These are phyloP conservation scores for Hura crepitans DNA, from an alignment of 441 rosid species.

Conservation along the genomic window DNA sequence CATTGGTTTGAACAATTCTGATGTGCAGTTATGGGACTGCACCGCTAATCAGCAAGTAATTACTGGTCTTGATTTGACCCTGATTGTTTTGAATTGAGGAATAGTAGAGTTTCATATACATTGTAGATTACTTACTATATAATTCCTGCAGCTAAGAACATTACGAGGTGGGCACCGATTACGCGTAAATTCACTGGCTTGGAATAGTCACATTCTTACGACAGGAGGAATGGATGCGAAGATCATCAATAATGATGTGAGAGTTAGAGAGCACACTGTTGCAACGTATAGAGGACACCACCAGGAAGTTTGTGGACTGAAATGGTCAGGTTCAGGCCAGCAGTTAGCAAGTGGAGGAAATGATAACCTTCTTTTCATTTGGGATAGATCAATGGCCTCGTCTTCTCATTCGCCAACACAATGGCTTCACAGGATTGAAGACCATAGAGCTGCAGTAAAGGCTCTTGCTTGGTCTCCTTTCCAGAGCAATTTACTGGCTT, in stretches of 20 bases:
- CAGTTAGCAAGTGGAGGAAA: slow-evolving; percentile 64
- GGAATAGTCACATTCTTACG: slow-evolving; percentile 42
- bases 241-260: slow-evolving; percentile 41
- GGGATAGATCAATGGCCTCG: slow-evolving; percentile 49
- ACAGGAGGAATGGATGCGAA: slow-evolving; percentile 44
- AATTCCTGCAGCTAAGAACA: slow-evolving; percentile 28
- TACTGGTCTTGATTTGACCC: not conserved
- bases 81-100: not conserved
- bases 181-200: slow-evolving; percentile 44
- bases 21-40: slow-evolving; percentile 67
- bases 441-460: slow-evolving; percentile 54
- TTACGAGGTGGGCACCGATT: slow-evolving; percentile 37
- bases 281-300: slow-evolving; percentile 44
- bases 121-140: not conserved
- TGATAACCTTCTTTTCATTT: slow-evolving; percentile 49
- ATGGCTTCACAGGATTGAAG: slow-evolving; percentile 58
- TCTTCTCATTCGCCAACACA: slow-evolving; percentile 28
- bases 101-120: not conserved
- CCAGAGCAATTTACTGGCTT: slow-evolving; percentile 45
- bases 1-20: slow-evolving; percentile 60
- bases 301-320: slow-evolving; percentile 52
- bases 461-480: slow-evolving; percentile 74
- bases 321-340: slow-evolving; percentile 56
- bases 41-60: slow-evolving; percentile 39
- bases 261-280: slow-evolving; percentile 44